Evolutionary conservation across 768 basidiomycete genomes (phyloP).

Genomic region (Mycena maculata): DNA sequence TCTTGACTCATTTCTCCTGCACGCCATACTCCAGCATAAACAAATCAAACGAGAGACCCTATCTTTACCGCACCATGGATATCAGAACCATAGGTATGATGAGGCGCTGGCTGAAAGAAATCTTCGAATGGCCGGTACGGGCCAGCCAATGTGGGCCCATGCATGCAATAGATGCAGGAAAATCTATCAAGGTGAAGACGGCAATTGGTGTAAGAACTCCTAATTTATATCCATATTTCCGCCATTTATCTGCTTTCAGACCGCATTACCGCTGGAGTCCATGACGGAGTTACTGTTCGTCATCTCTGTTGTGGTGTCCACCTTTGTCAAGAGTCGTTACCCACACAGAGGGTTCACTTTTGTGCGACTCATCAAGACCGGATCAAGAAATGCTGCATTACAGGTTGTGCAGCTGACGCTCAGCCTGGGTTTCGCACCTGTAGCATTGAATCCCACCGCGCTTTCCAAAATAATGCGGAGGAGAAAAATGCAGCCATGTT

Average conservation of each 20-base stretch:
- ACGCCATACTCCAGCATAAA: not conserved
- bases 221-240: too few relatives aligned
- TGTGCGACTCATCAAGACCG: not conserved
- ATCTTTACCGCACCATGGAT: not conserved
- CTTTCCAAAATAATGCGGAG: not conserved
- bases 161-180: too few relatives aligned
- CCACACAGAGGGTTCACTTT: not conserved
- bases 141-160: slow-evolving; percentile 23
- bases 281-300: slow-evolving; percentile 17
- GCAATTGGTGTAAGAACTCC: too few relatives aligned
- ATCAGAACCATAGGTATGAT: not conserved
- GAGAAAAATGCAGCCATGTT: slow-evolving; percentile 2
- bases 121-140: slow-evolving; percentile 9
- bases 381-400: not conserved
- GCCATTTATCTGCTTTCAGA: not conserved
- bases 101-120: slow-evolving; percentile 5
- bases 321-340: not conserved
- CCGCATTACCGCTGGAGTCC: slow-evolving; percentile 8
- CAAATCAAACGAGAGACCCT: not conserved
- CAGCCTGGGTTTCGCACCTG: not conserved
- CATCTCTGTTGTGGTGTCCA: not conserved
- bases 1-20: too few relatives aligned
- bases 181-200: too few relatives aligned
- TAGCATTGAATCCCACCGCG: too few relatives aligned
- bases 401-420: not conserved